A percentile compares a stretch with the other conserved stretches of the same genome.
Conservation (phyloP, 345 rosid genomes). For the Acer negundo region DNA sequence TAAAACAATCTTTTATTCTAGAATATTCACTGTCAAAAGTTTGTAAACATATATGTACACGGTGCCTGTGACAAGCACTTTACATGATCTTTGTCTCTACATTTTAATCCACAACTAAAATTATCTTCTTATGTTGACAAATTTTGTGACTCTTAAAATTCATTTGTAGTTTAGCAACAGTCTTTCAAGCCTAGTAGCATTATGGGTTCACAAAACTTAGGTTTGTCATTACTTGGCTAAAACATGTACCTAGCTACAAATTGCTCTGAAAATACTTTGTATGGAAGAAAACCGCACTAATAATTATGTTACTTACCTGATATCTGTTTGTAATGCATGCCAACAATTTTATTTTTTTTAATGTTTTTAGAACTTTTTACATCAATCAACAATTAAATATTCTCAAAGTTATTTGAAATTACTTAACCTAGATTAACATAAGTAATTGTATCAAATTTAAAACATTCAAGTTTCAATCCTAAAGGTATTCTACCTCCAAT, state of each 20-base stretch:
- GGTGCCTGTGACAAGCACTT: background rate
- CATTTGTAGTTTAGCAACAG: background rate
- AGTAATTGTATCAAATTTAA: background rate
- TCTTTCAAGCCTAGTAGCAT: background rate
- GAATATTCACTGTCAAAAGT: background rate
- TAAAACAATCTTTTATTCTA: conserved; percentile 3
- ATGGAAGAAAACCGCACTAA: background rate
- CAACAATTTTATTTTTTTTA: background rate
- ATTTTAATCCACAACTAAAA: background rate
- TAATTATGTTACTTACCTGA: background rate
- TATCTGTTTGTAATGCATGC: background rate
- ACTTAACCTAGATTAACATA: background rate
- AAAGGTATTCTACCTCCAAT: background rate
- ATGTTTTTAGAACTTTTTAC: conserved; percentile 1
- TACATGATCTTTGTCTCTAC: background rate
- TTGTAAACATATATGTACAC: background rate
- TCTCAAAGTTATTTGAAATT: background rate
- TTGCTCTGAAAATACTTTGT: background rate
- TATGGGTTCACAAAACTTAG: background rate
- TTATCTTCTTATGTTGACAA: background rate
- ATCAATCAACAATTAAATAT: background rate
- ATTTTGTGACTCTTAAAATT: background rate
- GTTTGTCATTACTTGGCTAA: background rate
- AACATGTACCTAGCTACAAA: background rate
- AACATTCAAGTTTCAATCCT: background rate